Conservation (phyloP, 1,284 basidiomycete species). For the Cystobasidium slooffiae region DNA sequence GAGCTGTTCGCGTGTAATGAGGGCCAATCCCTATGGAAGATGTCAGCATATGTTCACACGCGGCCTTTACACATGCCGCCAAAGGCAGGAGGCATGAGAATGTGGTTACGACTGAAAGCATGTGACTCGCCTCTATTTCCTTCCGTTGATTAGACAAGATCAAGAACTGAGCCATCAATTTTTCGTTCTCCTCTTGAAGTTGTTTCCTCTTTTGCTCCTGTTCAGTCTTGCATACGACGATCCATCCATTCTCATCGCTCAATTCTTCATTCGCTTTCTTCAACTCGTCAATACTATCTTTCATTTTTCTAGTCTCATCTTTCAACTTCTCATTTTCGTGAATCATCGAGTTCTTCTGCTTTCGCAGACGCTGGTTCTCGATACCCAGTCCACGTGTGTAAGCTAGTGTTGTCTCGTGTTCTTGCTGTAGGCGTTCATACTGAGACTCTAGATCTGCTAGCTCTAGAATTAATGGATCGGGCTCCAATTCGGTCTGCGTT, state of each 20-base stretch:
- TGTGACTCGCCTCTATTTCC: slow-evolving; percentile 24
- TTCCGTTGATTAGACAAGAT: slow-evolving; percentile 27
- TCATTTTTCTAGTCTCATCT: neutral
- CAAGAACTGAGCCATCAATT: neutral
- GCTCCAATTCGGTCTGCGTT: slow-evolving; percentile 15
- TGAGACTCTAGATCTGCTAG: slow-evolving; percentile 5
- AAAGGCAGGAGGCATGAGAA: neutral
- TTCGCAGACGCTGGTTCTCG: slow-evolving; percentile 7
- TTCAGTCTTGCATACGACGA: slow-evolving; percentile 26
- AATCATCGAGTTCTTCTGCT: slow-evolving; percentile 7
- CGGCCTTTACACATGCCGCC: neutral
- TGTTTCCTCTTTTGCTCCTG: slow-evolving; percentile 17
- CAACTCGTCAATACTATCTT: slow-evolving; percentile 4
- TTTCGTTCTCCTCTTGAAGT: slow-evolving; percentile 18
- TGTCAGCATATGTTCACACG: neutral
- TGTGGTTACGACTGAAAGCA: neutral
- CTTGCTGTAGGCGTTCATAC: neutral
- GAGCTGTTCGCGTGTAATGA: slow-evolving; percentile 25
- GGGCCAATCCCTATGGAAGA: neutral
- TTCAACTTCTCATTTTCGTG: slow-evolving; percentile 17
- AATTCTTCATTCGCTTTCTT: slow-evolving; percentile 21
- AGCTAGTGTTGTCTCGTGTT: slow-evolving; percentile 15
- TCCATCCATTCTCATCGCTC: slow-evolving; percentile 22
- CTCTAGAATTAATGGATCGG: neutral
- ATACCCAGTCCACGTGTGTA: neutral